Conservation (phyloP, 441 rosid genomes). For the Capsella rubella region DNA sequence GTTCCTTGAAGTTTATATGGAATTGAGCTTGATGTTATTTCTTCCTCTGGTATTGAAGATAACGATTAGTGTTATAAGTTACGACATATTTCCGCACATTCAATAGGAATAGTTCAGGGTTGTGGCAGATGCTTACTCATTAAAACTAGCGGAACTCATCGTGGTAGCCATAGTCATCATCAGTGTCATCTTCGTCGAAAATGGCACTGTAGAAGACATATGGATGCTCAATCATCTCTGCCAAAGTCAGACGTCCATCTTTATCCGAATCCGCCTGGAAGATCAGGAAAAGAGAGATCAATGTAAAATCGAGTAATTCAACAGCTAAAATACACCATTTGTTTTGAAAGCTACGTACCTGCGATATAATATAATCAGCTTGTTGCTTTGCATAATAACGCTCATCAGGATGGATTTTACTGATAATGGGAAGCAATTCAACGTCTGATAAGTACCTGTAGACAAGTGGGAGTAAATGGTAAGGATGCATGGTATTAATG, state of each 20-base stretch:
- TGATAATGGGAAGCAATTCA: constrained; percentile 77
- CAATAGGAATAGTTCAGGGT: background rate
- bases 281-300: constrained; percentile 23
- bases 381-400: constrained; percentile 93
- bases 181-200: constrained; percentile 77
- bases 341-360: constrained; percentile 55
- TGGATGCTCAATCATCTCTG: constrained; percentile 91
- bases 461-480: constrained; percentile 17
- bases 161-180: constrained; percentile 62
- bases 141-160: constrained; percentile 84
- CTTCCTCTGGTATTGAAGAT: constrained; percentile 21
- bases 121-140: constrained; percentile 44
- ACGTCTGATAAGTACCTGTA: constrained; percentile 70
- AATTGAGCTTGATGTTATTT: constrained; percentile 31
- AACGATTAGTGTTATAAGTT: constrained; percentile 1
- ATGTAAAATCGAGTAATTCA: constrained; percentile 18
- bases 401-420: constrained; percentile 93
- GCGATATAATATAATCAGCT: constrained; percentile 85
- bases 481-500: constrained; percentile 5
- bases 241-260: constrained; percentile 78
- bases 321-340: constrained; percentile 20
- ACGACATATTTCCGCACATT: background rate
- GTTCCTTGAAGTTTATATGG: constrained; percentile 28
- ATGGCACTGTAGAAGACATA: constrained; percentile 94
- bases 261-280: constrained; percentile 88